Evolutionary conservation across 306 rosid species (phyloP).

Genomic region (Alnus glutinosa): DNA sequence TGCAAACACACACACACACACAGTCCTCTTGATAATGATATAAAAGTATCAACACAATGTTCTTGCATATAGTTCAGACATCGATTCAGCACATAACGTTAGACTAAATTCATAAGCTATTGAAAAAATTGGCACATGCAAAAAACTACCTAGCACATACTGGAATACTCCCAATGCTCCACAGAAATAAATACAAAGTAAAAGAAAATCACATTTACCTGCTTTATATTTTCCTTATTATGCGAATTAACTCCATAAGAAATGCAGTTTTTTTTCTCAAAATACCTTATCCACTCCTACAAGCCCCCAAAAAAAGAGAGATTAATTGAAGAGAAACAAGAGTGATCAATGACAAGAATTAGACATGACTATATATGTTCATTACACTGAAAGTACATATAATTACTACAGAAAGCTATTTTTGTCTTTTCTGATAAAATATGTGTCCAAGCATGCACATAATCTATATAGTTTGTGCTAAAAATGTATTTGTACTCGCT

Average conservation of each 20-base stretch:
- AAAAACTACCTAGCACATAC: slow-evolving; percentile 8
- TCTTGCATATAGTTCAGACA: neutral
- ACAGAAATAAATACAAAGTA: slow-evolving; percentile 3
- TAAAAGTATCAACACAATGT: neutral
- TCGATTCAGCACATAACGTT: neutral
- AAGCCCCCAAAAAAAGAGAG: neutral
- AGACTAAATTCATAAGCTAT: neutral
- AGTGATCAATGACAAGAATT: neutral
- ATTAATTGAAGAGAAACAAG: neutral
- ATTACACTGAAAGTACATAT: neutral
- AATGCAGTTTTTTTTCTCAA: slow-evolving; percentile 48
- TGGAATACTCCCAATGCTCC: neutral
- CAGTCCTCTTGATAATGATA: too few relatives aligned
- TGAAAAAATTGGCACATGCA: slow-evolving; percentile 10
- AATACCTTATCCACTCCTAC: slow-evolving; percentile 70
- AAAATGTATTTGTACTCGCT: neutral
- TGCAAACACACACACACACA: neutral
- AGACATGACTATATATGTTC: neutral
- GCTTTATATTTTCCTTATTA: slow-evolving; percentile 64
- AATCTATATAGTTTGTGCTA: neutral
- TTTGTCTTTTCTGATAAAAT: neutral
- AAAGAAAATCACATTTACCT: slow-evolving; percentile 53
- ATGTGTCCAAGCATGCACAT: neutral
- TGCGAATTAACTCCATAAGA: slow-evolving; percentile 81
- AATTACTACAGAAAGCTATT: neutral